Conservation (phyloP, 768 basidiomycete genomes). For the Pleurotus eryngii region DNA sequence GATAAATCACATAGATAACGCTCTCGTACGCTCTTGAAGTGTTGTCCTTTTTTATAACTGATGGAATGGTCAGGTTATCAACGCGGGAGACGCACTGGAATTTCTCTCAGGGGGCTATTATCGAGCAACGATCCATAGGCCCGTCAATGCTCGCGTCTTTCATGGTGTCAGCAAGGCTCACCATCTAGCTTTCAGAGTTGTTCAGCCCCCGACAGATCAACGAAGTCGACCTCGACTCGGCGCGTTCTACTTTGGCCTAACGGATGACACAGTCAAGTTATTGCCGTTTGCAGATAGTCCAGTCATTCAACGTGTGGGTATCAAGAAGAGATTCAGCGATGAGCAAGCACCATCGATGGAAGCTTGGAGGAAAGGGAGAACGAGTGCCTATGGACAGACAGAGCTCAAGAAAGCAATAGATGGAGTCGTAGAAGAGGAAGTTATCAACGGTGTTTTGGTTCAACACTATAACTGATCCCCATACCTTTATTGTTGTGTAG, state of each 20-base stretch:
- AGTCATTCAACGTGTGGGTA: constrained; percentile 42
- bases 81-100: constrained; percentile 57
- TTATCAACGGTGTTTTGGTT: constrained; percentile 53
- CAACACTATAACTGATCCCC: constrained; percentile 48
- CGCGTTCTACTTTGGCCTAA: constrained; percentile 54
- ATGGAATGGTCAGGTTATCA: constrained; percentile 42
- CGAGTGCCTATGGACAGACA: constrained; percentile 47
- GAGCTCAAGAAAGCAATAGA: constrained; percentile 37
- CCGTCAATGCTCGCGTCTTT: too few relatives aligned
- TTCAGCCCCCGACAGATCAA: constrained; percentile 57
- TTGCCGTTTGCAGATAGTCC: constrained; percentile 44
- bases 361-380: constrained; percentile 49
- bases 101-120: constrained; percentile 54
- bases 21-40: constrained; percentile 32
- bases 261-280: constrained; percentile 47
- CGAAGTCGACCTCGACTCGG: constrained; percentile 47
- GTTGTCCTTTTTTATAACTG: too few relatives aligned
- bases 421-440: constrained; percentile 49
- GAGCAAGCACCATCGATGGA: constrained; percentile 47
- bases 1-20: constrained; percentile 57
- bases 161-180: too few relatives aligned
- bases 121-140: too few relatives aligned
- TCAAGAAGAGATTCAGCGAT: constrained; percentile 33
- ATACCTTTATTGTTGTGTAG: too few relatives aligned
- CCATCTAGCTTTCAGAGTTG: not conserved